Evolutionary conservation across 768 basidiomycete genomes (phyloP).

Genomic region (Pleurotus salmoneostramineus): DNA sequence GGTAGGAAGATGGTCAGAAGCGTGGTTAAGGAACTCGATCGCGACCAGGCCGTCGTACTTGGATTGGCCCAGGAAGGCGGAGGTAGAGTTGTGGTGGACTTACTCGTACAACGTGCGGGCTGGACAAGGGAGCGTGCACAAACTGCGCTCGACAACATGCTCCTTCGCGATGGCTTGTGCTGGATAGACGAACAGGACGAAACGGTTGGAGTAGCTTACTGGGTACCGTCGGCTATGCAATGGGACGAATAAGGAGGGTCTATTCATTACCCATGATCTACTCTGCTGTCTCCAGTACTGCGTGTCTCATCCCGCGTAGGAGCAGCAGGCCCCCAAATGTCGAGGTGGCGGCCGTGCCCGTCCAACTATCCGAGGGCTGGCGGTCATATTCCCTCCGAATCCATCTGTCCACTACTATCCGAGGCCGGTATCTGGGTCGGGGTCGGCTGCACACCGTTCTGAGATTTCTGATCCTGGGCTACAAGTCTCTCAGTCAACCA

Average conservation of each 20-base stretch:
- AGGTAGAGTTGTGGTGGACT: slow-evolving; percentile 66
- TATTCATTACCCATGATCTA: slow-evolving; percentile 7
- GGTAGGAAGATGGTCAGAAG: slow-evolving; percentile 79
- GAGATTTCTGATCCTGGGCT: not conserved
- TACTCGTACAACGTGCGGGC: slow-evolving; percentile 54
- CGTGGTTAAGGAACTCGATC: slow-evolving; percentile 87
- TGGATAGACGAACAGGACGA: slow-evolving; percentile 94
- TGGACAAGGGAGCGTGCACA: slow-evolving; percentile 81
- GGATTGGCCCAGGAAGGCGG: slow-evolving; percentile 66
- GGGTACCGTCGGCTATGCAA: slow-evolving; percentile 84
- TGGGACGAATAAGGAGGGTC: slow-evolving; percentile 58
- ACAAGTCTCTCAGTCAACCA: not conserved
- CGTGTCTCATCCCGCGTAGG: too few relatives aligned
- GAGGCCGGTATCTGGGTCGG: not conserved
- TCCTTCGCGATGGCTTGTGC: slow-evolving; percentile 84
- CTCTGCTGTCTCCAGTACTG: not conserved
- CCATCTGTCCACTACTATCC: not conserved
- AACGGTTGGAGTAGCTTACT: slow-evolving; percentile 63
- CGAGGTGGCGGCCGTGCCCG: not conserved
- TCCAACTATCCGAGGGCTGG: not conserved
- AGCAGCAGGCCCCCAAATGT: not conserved
- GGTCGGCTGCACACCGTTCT: not conserved
- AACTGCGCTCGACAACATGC: slow-evolving; percentile 84
- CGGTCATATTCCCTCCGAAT: not conserved
- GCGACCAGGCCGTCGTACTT: slow-evolving; percentile 81